Evolutionary conservation across 768 basidiomycete species (phyloP), one percentile per base, ranked within the genome.

Genomic region (Rubroboletus satanas): DNA sequence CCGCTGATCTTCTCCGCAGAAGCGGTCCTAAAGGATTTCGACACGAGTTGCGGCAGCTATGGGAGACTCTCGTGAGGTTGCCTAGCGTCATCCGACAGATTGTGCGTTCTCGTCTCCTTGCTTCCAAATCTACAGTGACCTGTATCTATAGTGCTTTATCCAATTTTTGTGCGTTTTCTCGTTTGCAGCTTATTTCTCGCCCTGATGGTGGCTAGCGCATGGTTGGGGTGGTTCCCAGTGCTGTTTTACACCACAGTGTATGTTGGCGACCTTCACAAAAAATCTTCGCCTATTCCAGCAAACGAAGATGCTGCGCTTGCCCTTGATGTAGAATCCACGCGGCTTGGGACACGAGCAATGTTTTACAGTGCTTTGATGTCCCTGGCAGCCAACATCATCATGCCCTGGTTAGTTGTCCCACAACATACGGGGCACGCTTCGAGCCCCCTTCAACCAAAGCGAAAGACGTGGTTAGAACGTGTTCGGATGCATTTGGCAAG

Each of bases 171-270:
- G 66, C 62, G 84, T 71, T 28, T n/a, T 21, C 37, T 35, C 33
- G 11, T 32, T 45, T 18, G 10, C 10, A 8, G 12, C n/a, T 29
- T 42, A 9, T 18, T 35, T 60, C 51, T 41, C 28, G 41, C 10
- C 21, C 33, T 59, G 17, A 63, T 21, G 5, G n/a, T 43, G 17
- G 15, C 11, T 52, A 92, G 90, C 56, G 80, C 84, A 12, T 95
- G 85, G 85, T 77, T 94, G 55, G 89, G 83, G 8, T 98, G 96
- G 96, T 97, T 96, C 65, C 94, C 95, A 0, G 73, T 93, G 26
- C 77, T 96, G 1, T 94, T 95, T 72, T 95, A 93, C 74, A 87
- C 85, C 4, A 88, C 89, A 1, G 75, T 91, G 26, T 98, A 93
- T 72, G 79, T 97, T 51, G 90, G 90, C 11, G 95, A 96, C 62